Evolutionary conservation across 371 early-diverging fungal species (phyloP).

Genomic region (Apophysomyces variabilis): DNA sequence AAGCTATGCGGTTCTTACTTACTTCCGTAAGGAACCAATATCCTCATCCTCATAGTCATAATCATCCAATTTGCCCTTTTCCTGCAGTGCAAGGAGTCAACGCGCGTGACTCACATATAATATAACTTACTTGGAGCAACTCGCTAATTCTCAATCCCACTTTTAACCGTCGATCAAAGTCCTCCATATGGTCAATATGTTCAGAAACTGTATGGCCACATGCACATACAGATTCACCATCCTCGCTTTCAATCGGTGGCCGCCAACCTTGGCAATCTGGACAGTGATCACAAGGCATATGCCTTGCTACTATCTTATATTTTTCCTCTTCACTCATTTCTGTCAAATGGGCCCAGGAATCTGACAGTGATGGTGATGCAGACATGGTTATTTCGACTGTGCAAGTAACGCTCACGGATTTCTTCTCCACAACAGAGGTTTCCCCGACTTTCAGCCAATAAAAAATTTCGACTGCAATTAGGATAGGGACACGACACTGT

Average conservation of each 20-base stretch:
- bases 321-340: conserved; percentile 48
- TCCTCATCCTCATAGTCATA: conserved; percentile 53
- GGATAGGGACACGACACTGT: too few species aligned
- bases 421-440: too few species aligned
- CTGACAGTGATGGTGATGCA: conserved; percentile 4
- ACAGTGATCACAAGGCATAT: conserved; percentile 50
- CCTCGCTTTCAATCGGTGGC: conserved; percentile 23
- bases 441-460: too few species aligned
- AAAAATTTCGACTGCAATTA: too few species aligned
- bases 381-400: conserved; percentile 2
- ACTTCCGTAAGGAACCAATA: conserved; percentile 53
- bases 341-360: conserved; percentile 4
- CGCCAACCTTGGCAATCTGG: conserved; percentile 44
- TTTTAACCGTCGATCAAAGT: conserved; percentile 46
- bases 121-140: conserved; percentile 42
- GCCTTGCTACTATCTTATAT: conserved; percentile 49
- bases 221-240: conserved; percentile 31
- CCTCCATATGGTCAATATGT: conserved; percentile 51
- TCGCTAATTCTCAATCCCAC: conserved; percentile 55
- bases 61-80: conserved; percentile 55
- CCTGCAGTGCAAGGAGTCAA: conserved; percentile 25
- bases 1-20: conserved; percentile 14
- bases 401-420: too few species aligned
- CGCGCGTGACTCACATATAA: conserved; percentile 14
- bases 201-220: conserved; percentile 50